These are phyloP conservation scores for Peziza echinospora DNA, from an alignment of 495 filamentous ascomycete species.

Conservation along the genomic window DNA sequence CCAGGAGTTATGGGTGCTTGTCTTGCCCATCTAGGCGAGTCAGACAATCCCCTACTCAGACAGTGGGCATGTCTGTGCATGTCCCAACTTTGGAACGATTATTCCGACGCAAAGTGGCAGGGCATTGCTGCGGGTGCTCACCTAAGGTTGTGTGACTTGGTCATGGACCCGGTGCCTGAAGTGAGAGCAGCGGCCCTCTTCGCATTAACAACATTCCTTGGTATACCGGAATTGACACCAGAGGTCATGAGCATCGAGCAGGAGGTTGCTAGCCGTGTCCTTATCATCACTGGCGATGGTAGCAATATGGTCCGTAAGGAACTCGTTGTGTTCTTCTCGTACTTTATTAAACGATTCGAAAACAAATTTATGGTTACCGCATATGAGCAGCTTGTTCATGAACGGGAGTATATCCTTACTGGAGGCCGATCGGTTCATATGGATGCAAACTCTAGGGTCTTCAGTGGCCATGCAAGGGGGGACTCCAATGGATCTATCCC, in stretches of 20 bases:
- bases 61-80: constrained; percentile 96
- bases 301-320: constrained; percentile 86
- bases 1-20: constrained; percentile 73
- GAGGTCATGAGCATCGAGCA: constrained; percentile 82
- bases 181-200: constrained; percentile 84
- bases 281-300: constrained; percentile 76
- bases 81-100: constrained; percentile 82
- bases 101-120: constrained; percentile 80
- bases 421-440: constrained; percentile 4
- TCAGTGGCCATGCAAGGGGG: constrained; percentile 6
- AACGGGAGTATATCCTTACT: constrained; percentile 36
- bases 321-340: constrained; percentile 77
- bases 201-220: constrained; percentile 79
- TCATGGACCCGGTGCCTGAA: constrained; percentile 79
- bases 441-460: constrained; percentile 1
- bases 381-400: constrained; percentile 74
- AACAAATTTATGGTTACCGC: constrained; percentile 80
- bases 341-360: constrained; percentile 76
- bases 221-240: constrained; percentile 78
- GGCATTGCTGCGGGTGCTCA: constrained; percentile 69
- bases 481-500: constrained; percentile 6
- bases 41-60: constrained; percentile 66
- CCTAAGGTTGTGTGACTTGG: constrained; percentile 51
- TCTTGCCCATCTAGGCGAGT: constrained; percentile 56
- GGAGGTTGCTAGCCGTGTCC: constrained; percentile 56